These are phyloP conservation scores for Chalciporus sp. DNA, from an alignment of 1,284 basidiomycete species.

Conservation along the genomic window DNA sequence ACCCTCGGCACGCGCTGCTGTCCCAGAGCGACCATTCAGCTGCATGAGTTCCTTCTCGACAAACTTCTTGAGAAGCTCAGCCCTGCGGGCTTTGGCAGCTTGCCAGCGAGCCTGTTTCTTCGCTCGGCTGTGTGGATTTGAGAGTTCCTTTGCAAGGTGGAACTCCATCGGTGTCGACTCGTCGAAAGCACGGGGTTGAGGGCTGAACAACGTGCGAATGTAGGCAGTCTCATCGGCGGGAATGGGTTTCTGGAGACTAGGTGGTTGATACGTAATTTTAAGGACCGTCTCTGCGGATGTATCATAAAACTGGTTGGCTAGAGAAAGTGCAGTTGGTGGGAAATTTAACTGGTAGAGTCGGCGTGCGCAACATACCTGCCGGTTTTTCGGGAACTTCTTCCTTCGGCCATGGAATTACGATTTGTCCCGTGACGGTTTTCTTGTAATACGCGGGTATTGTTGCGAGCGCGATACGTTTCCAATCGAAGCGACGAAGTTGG, in stretches of 20 bases:
- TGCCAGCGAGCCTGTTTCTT: conserved; percentile 80
- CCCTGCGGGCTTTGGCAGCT: conserved; percentile 48
- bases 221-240: conserved; percentile 58
- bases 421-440: conserved; percentile 38
- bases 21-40: conserved; percentile 55
- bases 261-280: conserved; percentile 68
- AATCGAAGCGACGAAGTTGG: conserved; percentile 52
- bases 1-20: conserved; percentile 69
- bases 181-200: conserved; percentile 42
- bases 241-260: conserved; percentile 43
- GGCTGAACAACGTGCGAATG: conserved; percentile 57
- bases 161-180: conserved; percentile 63
- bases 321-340: background rate
- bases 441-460: conserved; percentile 62
- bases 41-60: conserved; percentile 56
- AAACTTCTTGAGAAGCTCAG: conserved; percentile 53
- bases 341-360: background rate
- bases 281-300: conserved; percentile 57
- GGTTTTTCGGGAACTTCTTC: conserved; percentile 43
- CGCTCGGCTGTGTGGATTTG: conserved; percentile 77
- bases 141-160: conserved; percentile 65
- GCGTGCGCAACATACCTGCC: conserved; percentile 44
- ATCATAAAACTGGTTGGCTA: conserved; percentile 58
- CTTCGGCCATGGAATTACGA: conserved; percentile 71
- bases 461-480: conserved; percentile 66